Conservation (phyloP, 805 yeast species). For the Metahyphopichia silvanorum region DNA sequence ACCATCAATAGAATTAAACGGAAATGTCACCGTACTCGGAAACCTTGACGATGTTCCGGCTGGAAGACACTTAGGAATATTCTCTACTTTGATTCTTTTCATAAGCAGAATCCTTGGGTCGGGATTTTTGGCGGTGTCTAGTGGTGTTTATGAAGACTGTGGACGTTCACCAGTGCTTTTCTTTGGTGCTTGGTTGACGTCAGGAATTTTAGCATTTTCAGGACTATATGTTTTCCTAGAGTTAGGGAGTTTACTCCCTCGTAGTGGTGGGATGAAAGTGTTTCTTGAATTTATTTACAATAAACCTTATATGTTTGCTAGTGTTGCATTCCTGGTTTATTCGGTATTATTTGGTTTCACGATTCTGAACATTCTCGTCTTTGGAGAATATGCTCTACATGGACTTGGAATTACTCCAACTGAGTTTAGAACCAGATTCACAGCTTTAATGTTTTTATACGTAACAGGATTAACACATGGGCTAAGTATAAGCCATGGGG, state of each 20-base stretch:
- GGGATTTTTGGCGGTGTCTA: constrained; percentile 73
- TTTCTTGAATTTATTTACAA: constrained; percentile 66
- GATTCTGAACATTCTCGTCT: constrained; percentile 53
- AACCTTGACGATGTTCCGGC: constrained; percentile 58
- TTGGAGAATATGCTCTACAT: constrained; percentile 57
- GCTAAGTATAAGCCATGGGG: constrained; percentile 55
- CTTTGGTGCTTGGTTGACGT: constrained; percentile 59
- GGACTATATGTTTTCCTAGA: constrained; percentile 68
- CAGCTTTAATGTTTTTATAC: constrained; percentile 27
- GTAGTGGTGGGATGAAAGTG: constrained; percentile 74
- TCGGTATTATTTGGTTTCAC: constrained; percentile 55
- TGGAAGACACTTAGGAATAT: constrained; percentile 71
- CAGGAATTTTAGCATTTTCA: constrained; percentile 60
- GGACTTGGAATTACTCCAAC: constrained; percentile 41
- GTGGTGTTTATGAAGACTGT: constrained; percentile 60
- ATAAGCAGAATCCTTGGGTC: constrained; percentile 73
- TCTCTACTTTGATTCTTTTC: constrained; percentile 60
- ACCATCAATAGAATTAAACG: constrained; percentile 7
- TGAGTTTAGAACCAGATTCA: constrained; percentile 29
- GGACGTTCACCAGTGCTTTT: constrained; percentile 66
- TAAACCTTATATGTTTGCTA: constrained; percentile 53
- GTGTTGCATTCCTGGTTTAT: constrained; percentile 48
- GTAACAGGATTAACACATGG: constrained; percentile 48
- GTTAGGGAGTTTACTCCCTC: constrained; percentile 65
- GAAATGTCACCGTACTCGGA: constrained; percentile 19